A percentile compares a stretch with the other conserved stretches of the same genome.
Conservation (phyloP, 805 yeast genomes). For the Lipomyces lipofer region DNA sequence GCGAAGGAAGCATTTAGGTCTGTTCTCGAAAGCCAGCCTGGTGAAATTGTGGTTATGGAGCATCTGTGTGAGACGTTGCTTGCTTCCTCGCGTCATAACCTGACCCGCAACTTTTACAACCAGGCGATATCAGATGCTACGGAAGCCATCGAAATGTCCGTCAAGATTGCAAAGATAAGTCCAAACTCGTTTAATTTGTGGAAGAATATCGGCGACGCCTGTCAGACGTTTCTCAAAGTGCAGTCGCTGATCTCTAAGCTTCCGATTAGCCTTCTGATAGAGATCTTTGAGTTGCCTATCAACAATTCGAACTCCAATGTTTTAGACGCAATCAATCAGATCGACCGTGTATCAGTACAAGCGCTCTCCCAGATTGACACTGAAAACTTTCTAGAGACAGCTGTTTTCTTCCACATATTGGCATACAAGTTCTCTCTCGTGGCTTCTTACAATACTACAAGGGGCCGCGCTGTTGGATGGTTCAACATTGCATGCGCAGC, state of each 20-base stretch:
- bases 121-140: constrained; percentile 56
- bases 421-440: constrained; percentile 26
- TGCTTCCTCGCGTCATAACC: constrained; percentile 53
- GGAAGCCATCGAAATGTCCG: constrained; percentile 49
- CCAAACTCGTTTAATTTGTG: constrained; percentile 15
- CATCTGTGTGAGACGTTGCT: constrained; percentile 60
- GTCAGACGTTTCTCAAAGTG: constrained; percentile 54
- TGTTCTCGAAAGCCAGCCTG: constrained; percentile 48
- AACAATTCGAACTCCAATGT: constrained; percentile 6
- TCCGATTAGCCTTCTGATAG: constrained; percentile 46
- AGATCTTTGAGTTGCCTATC: constrained; percentile 34
- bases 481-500: constrained; percentile 62
- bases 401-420: constrained; percentile 10
- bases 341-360: constrained; percentile 23
- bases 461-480: constrained; percentile 40
- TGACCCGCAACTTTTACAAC: constrained; percentile 63
- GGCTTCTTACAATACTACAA: constrained; percentile 4
- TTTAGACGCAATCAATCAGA: constrained; percentile 18
- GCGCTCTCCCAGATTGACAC: neutral
- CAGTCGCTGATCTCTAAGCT: constrained; percentile 54
- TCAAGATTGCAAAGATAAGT: constrained; percentile 39
- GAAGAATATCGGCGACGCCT: constrained; percentile 62
- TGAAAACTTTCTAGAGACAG: neutral
- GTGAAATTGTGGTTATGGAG: constrained; percentile 52
- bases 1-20: constrained; percentile 53